Base-by-base conservation (phyloP, 306 rosid genomes). In the Purshia tridentata region DNA sequence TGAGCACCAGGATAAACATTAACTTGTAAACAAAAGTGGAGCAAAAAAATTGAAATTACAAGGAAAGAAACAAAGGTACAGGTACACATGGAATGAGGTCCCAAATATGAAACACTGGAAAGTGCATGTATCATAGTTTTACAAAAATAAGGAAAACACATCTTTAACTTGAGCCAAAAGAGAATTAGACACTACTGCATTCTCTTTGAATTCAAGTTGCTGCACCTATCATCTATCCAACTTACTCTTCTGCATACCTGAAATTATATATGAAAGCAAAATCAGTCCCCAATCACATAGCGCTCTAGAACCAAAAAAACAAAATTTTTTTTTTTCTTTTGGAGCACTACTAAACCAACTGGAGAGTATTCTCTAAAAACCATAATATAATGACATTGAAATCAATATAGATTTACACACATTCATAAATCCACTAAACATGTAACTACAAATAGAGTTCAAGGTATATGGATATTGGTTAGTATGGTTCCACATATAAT, bases 171-270 rank as follows among this genome's bases (percentile, higher is more conserved):
- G 19, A 23, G 48, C 44, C 70, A 42, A 15, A 56, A 44, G 55
- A 22, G 45, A 44, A 14, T 44, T 44, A 71, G 44, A 40, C 37
- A 47, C 66, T 56, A 56, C 4, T 29, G 55, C 75, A 35, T 71
- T 35, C 56, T 56, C 61, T 22, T 16, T 18, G 50, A 35, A 15
- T 56, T 68, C 60, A 51, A 49, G 3, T 46, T 44, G 55, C 45
- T 1, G 65, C 55, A 44, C 16, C 56, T 22, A 55, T 14, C 74
- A 55, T 55, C 44, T 4, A 23, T 70, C 41, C 18, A 41, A 41
- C 74, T 70, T 18, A 35, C 39, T 18, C 19, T 51, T 70, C 53
- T 44, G 54, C 46, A 10, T n/a, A 15, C 56, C 66, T 71, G 66
- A 9, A 23, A 71, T 23, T 6, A 6, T 18, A 51, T 11, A 47